Percentiles rank a stretch among this genome's conserved stretches.
Evolutionary conservation across 1,284 basidiomycete genomes (phyloP).

Genomic region (Pascua guehoae): DNA sequence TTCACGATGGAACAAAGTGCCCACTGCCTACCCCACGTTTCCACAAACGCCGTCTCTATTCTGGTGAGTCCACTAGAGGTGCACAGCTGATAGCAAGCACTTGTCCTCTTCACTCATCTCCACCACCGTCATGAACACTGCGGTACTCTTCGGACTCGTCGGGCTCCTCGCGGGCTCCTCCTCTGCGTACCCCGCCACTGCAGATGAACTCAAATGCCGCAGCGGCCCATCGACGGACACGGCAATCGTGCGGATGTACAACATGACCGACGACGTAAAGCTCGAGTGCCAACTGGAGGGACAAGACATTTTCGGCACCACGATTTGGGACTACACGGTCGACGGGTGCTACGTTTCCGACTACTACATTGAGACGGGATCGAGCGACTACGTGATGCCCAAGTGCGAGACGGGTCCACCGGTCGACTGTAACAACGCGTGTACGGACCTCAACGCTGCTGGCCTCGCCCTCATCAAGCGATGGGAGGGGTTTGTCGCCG

Average conservation of each 20-base stretch:
- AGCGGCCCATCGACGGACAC: conserved; percentile 3
- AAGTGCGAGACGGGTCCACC: neutral
- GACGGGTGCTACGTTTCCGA: conserved; percentile 15
- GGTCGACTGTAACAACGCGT: neutral
- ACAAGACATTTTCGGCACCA: conserved; percentile 1
- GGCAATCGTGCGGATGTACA: conserved; percentile 1
- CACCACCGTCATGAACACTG: too few species aligned
- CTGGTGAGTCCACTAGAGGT: too few species aligned
- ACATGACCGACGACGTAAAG: neutral
- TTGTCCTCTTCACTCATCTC: too few species aligned
- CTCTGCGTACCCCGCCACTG: conserved; percentile 2
- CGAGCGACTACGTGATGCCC: neutral
- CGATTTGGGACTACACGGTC: conserved; percentile 7
- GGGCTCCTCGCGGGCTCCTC: too few species aligned
- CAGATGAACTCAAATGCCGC: conserved; percentile 9
- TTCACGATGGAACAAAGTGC: too few species aligned
- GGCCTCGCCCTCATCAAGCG: conserved; percentile 10
- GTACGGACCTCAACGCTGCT: conserved; percentile 5
- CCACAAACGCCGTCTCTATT: too few species aligned
- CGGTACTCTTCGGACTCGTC: too few species aligned
- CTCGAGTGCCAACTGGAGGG: conserved; percentile 11
- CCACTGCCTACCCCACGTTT: too few species aligned
- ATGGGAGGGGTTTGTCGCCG: conserved; percentile 8
- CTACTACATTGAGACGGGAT: conserved; percentile 9
- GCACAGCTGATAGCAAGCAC: too few species aligned